Evolutionary conservation across 257 asterid genomes (phyloP).

Genomic region (Capsicum chinense): DNA sequence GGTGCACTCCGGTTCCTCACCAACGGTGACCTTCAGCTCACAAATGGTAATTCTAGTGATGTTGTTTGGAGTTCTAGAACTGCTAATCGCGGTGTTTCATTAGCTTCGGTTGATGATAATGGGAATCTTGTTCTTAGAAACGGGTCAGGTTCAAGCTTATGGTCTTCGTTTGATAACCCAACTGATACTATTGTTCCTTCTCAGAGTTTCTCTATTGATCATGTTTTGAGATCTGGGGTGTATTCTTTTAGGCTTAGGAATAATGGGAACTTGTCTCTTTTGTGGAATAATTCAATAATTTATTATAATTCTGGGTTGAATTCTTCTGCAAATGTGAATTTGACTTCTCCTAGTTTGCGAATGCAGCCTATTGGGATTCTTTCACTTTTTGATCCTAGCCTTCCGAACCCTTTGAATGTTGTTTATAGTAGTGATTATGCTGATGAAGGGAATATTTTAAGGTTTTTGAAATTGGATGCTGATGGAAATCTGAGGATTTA

Average conservation of each 20-base stretch:
- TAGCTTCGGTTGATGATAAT: conserved; percentile 59
- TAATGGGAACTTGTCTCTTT: conserved; percentile 66
- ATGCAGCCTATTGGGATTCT: conserved; percentile 60
- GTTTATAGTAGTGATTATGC: conserved; percentile 77
- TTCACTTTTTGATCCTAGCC: conserved; percentile 53
- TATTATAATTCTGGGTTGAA: conserved; percentile 75
- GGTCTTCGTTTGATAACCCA: conserved; percentile 80
- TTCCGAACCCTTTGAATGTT: conserved; percentile 40
- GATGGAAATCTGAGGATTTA: conserved; percentile 88
- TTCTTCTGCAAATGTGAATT: conserved; percentile 45
- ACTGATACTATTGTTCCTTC: conserved; percentile 68
- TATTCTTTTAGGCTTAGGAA: conserved; percentile 50
- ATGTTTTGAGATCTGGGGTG: conserved; percentile 52
- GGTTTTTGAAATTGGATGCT: conserved; percentile 64
- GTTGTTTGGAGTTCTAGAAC: conserved; percentile 73
- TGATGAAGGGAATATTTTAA: conserved; percentile 51
- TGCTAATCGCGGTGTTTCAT: conserved; percentile 50
- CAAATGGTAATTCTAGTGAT: conserved; percentile 32
- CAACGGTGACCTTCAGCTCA: conserved; percentile 71
- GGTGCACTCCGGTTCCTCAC: conserved; percentile 56
- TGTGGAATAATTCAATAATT: conserved; percentile 56
- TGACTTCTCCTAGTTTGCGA: conserved; percentile 54
- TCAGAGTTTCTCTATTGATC: conserved; percentile 50
- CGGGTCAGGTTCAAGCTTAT: conserved; percentile 45
- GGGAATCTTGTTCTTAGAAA: conserved; percentile 71